Evolutionary conservation across 2,329 filamentous ascomycete species (phyloP), one percentile per base, ranked within the genome.

Genomic region (Aspergillus sclerotialis): DNA sequence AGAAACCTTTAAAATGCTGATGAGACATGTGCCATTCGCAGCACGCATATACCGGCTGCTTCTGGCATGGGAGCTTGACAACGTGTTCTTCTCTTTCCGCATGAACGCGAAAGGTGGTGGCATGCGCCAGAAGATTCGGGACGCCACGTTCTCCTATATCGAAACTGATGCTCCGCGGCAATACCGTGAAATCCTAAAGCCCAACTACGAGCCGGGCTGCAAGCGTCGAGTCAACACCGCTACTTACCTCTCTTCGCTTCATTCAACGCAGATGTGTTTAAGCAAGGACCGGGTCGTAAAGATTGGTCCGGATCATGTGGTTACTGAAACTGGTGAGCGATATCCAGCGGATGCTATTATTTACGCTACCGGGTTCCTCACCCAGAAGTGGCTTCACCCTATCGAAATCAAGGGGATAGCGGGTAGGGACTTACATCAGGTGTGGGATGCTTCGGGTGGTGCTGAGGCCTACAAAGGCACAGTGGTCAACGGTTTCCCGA

Each of bases 281-380:
- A 37, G 26, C 13, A 39, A 39, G 11, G 37, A 36, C 21, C 12
- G 26, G 3, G 36, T 42, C 7, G 30, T 38, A 15, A 37, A 39
- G 28, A 42, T 44, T 15, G 42, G 36, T 15, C 31, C 31, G 28
- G 35, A 37, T 30, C 27, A 38, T 16, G 33, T 42, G 7, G 30
- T 30, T 11, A 42, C 37, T 4, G 26, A 32, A 12, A 13, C 15
- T 1, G 39, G 34, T n/a, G 26, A 28, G 9, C 25, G 16, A 16
- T 9, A 29, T 19, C 24, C 36, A 4, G 32, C 53, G 32, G 56
- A 61, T 34, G 43, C 47, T 5, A 55, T 61, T 29, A 48, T 60
- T 13, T 48, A 55, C 9, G 50, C 48, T 12, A 60, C 57, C 2
- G 57, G 57, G 8, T 64, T 63, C 41, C 40, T 57, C 37, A 55